These are phyloP conservation scores for Fusarium vanettenii DNA, from an alignment of 2,329 filamentous ascomycete genomes.

Conservation along the genomic window DNA sequence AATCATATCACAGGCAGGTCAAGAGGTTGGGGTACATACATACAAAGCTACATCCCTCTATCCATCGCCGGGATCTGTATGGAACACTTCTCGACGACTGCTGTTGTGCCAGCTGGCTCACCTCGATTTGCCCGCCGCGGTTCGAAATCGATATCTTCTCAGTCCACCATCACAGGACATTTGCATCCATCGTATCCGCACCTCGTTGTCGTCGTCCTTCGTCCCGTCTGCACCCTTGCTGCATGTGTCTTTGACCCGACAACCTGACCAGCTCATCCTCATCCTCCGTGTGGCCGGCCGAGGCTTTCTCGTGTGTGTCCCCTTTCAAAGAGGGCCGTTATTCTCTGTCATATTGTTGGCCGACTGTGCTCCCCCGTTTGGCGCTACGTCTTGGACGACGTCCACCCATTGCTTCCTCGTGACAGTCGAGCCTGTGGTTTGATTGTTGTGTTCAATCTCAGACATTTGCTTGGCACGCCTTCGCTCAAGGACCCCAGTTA, in stretches of 20 bases:
- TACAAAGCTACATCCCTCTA: not conserved
- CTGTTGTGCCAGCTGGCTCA: constrained; percentile 39
- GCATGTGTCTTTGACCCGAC: constrained; percentile 18
- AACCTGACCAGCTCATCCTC: constrained; percentile 30
- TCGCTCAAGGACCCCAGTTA: constrained; percentile 20
- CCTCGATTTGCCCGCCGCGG: constrained; percentile 27
- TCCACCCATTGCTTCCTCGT: constrained; percentile 30
- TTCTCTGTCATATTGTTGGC: not conserved
- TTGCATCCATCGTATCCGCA: constrained; percentile 1
- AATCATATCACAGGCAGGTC: constrained; percentile 28
- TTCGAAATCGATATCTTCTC: constrained; percentile 9
- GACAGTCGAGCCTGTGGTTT: constrained; percentile 28
- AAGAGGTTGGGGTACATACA: not conserved
- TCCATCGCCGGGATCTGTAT: constrained; percentile 33
- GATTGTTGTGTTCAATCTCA: constrained; percentile 31
- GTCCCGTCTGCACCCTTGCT: constrained; percentile 31
- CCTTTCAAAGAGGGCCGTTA: constrained; percentile 3
- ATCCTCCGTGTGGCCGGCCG: constrained; percentile 23
- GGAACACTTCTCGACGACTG: constrained; percentile 27
- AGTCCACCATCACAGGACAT: constrained; percentile 21
- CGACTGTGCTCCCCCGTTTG: constrained; percentile 26
- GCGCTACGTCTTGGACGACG: constrained; percentile 29
- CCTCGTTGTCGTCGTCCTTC: constrained; percentile 4
- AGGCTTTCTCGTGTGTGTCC: constrained; percentile 15
- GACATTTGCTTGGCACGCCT: constrained; percentile 31